Evolutionary conservation across 768 basidiomycete species (phyloP).

Genomic region (Russula foetens): DNA sequence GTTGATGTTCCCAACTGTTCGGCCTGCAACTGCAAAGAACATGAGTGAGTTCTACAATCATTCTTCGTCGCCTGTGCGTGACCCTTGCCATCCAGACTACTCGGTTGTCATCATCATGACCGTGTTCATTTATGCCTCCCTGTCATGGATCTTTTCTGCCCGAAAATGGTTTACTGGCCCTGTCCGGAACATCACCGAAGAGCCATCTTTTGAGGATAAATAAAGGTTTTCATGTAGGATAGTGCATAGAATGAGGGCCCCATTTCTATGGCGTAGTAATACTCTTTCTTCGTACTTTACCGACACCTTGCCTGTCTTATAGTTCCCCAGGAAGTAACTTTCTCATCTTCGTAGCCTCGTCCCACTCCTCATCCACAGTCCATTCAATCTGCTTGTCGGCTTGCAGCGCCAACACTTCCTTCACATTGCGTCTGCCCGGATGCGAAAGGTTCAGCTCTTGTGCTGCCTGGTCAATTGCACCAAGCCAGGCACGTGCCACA

Average conservation of each 20-base stretch:
- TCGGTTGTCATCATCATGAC: slow-evolving; percentile 55
- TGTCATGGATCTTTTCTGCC: slow-evolving; percentile 61
- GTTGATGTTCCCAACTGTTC: slow-evolving; percentile 37
- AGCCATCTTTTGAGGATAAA: slow-evolving; percentile 5
- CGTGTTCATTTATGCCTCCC: slow-evolving; percentile 56
- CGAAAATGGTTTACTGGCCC: slow-evolving; percentile 67
- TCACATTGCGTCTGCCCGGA: slow-evolving; percentile 20
- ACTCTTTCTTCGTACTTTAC: neutral
- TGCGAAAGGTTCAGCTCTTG: slow-evolving; percentile 32
- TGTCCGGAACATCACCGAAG: slow-evolving; percentile 33
- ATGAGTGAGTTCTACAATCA: slow-evolving; percentile 17
- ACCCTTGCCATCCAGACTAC: slow-evolving; percentile 41
- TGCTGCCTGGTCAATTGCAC: slow-evolving; percentile 39
- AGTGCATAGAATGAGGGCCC: neutral
- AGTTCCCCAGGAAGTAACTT: slow-evolving; percentile 28
- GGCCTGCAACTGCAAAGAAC: neutral
- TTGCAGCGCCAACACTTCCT: slow-evolving; percentile 39
- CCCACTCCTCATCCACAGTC: slow-evolving; percentile 48
- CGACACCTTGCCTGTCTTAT: slow-evolving; percentile 18
- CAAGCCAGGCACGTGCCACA: slow-evolving; percentile 49
- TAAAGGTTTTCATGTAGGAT: neutral
- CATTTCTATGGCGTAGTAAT: neutral
- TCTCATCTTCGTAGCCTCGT: slow-evolving; percentile 36
- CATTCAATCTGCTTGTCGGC: slow-evolving; percentile 47
- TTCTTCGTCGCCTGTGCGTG: neutral